phyloP scores from a whole-genome alignment of 1,139 yeast species.

The Nakaseomyces kungkrabaensis region DNA sequence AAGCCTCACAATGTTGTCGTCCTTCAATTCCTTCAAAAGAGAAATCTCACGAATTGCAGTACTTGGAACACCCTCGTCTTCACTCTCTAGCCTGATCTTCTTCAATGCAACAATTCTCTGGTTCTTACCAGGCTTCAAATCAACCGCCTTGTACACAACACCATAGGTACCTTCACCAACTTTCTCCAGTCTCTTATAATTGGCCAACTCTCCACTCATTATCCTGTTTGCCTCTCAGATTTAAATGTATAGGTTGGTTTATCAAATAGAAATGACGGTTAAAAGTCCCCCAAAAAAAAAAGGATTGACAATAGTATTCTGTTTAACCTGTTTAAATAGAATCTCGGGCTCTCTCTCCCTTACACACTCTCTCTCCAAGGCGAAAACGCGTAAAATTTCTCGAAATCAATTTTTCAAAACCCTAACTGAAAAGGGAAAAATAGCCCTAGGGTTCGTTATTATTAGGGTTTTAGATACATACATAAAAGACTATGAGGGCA shows the following conservation, averaged over 20 bases:
- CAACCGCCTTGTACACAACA: constrained; percentile 93
- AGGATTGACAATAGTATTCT: too few relatives aligned
- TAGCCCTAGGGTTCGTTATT: neutral
- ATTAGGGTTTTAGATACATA: neutral
- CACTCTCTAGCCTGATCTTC: constrained; percentile 90
- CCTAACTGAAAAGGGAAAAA: neutral
- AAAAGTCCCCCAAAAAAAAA: neutral
- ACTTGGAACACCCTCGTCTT: constrained; percentile 97
- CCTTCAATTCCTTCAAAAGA: constrained; percentile 80
- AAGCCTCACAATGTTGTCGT: constrained; percentile 82
- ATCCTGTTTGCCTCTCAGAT: neutral
- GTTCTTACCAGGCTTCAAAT: constrained; percentile 56
- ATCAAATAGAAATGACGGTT: neutral
- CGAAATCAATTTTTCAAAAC: neutral
- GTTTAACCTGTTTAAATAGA: too few relatives aligned
- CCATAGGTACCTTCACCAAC: constrained; percentile 99
- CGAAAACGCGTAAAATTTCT: neutral
- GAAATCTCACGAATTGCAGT: constrained; percentile 97
- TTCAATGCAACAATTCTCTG: constrained; percentile 90
- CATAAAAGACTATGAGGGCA: too few relatives aligned
- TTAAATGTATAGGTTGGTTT: too few relatives aligned
- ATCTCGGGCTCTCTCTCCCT: too few relatives aligned
- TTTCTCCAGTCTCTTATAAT: constrained; percentile 88
- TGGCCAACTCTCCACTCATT: constrained; percentile 74
- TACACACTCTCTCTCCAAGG: neutral